phyloP scores from a whole-genome alignment of 495 filamentous ascomycete species.

The Penicillium fimorum region DNA sequence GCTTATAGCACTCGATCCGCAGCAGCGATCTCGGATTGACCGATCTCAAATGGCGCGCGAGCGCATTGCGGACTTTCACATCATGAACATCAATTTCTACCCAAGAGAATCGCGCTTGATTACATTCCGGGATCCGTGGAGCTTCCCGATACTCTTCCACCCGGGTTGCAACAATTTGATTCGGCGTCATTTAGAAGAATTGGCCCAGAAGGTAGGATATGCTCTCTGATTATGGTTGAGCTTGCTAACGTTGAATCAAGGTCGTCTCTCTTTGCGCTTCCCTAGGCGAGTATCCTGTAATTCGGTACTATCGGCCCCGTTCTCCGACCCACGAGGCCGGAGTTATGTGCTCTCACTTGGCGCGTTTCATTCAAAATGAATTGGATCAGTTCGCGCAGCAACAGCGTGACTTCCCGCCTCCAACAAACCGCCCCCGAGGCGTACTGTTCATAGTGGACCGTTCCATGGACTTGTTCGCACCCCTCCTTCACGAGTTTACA shows the following conservation, averaged over 20 bases:
- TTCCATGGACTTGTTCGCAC: conserved; percentile 85
- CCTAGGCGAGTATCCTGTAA: conserved; percentile 82
- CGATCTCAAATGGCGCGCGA: conserved; percentile 60
- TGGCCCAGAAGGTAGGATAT: conserved; percentile 77
- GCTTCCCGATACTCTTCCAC: conserved; percentile 90
- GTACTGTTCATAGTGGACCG: conserved; percentile 85
- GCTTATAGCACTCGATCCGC: conserved; percentile 51
- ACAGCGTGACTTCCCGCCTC: conserved; percentile 80
- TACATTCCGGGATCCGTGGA: conserved; percentile 90
- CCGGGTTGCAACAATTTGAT: conserved; percentile 85
- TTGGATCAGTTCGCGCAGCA: conserved; percentile 81
- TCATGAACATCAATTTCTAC: conserved; percentile 81
- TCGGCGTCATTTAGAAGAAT: conserved; percentile 69
- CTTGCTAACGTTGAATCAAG: conserved; percentile 47
- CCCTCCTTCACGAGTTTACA: conserved; percentile 91
- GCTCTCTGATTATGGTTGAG: neutral
- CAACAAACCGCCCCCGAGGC: conserved; percentile 74
- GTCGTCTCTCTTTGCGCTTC: conserved; percentile 80
- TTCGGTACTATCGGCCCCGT: conserved; percentile 81
- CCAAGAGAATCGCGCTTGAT: conserved; percentile 88
- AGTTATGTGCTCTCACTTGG: conserved; percentile 82
- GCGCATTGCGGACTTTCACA: conserved; percentile 68
- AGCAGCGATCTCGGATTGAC: conserved; percentile 56
- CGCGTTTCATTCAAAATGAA: conserved; percentile 88
- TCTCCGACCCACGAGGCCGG: conserved; percentile 78